Conservation (phyloP, 2,329 filamentous ascomycete genomes). For the Phialophora verrucosa region DNA sequence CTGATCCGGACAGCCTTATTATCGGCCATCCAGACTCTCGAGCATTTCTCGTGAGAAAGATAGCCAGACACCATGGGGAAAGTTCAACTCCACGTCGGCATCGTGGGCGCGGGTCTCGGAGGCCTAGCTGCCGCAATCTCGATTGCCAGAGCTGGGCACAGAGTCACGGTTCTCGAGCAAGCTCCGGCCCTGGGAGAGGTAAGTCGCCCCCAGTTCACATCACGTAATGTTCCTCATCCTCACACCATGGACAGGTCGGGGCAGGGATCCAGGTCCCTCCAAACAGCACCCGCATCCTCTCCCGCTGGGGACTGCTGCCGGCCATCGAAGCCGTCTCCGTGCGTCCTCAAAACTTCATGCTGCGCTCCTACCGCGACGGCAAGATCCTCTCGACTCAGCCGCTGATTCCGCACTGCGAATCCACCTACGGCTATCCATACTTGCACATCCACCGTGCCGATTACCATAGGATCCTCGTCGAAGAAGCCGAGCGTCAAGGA, state of each 20-base stretch:
- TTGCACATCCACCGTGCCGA: constrained; percentile 59
- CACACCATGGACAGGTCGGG: constrained; percentile 39
- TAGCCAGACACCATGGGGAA: neutral
- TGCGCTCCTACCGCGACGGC: constrained; percentile 44
- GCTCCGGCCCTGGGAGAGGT: constrained; percentile 48
- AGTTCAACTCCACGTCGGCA: constrained; percentile 35
- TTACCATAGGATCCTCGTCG: constrained; percentile 53
- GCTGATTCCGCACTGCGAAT: constrained; percentile 38
- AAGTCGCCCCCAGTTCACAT: neutral
- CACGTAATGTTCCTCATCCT: neutral
- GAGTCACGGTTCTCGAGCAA: constrained; percentile 51
- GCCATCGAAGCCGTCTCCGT: constrained; percentile 42
- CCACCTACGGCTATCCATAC: constrained; percentile 49
- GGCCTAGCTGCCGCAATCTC: constrained; percentile 51
- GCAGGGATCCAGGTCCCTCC: constrained; percentile 46
- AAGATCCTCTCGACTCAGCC: constrained; percentile 47
- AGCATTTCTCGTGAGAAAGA: neutral
- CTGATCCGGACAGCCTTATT: neutral
- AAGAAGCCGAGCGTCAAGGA: constrained; percentile 49
- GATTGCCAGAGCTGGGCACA: constrained; percentile 47
- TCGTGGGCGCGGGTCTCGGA: constrained; percentile 53
- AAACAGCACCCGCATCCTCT: constrained; percentile 43
- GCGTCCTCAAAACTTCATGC: constrained; percentile 42
- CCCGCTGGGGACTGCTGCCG: constrained; percentile 41
- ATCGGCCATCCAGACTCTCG: neutral